phyloP scores from a whole-genome alignment of 768 basidiomycete genomes.

The Kwoniella dejecticola region DNA sequence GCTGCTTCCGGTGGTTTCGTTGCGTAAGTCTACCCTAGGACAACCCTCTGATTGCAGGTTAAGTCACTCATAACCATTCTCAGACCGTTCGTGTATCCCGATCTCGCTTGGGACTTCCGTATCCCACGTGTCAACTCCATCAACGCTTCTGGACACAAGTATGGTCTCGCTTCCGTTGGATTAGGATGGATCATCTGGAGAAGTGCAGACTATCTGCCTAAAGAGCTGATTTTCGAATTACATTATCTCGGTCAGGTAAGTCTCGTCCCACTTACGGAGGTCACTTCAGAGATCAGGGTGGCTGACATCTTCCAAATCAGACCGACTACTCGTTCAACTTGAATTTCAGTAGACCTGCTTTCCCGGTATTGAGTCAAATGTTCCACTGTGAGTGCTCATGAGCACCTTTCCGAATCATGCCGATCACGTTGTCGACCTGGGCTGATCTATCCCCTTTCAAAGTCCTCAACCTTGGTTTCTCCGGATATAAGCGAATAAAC shows the following conservation, averaged over 20 bases:
- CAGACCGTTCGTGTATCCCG: conserved; percentile 58
- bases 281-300: too few relatives aligned
- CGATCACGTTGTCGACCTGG: too few relatives aligned
- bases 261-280: too few relatives aligned
- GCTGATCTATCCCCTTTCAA: conserved; percentile 1
- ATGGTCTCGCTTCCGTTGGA: conserved; percentile 58
- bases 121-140: conserved; percentile 63
- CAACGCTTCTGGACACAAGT: conserved; percentile 61
- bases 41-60: too few relatives aligned
- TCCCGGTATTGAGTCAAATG: conserved; percentile 65
- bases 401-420: too few relatives aligned
- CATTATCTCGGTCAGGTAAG: conserved; percentile 57
- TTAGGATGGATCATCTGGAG: conserved; percentile 71
- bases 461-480: conserved; percentile 64
- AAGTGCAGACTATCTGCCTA: conserved; percentile 63
- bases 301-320: too few relatives aligned
- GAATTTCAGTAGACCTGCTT: conserved; percentile 59
- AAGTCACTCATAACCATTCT: too few relatives aligned
- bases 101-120: conserved; percentile 65
- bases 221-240: conserved; percentile 70
- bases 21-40: conserved; percentile 64
- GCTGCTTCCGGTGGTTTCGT: conserved; percentile 66
- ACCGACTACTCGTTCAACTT: conserved; percentile 75
- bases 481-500: conserved; percentile 59
- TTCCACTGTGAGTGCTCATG: conserved; percentile 59